Evolutionary conservation across 768 basidiomycete species (phyloP), one percentile per base, ranked within the genome.

Genomic region (Phallus indusiatus): DNA sequence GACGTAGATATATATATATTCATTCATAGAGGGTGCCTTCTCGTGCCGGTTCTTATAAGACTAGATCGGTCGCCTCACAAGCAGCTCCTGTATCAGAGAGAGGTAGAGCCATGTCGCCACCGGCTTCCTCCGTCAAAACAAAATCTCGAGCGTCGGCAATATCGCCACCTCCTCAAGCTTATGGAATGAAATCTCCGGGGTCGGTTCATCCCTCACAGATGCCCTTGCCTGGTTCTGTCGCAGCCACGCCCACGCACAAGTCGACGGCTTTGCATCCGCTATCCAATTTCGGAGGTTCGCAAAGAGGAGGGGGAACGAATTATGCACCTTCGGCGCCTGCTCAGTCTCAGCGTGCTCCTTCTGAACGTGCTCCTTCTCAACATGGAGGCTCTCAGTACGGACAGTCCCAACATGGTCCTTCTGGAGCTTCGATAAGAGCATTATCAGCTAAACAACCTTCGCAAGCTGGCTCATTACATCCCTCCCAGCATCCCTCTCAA

Each of bases 141-240:
- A 59, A 59, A 50, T 59, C 57, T 42, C 57, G 50, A 12, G 49
- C 48, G 12, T 59, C 57, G 16, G 50, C 47, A 21, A 10, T 21
- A 18, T 59, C 57, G 14, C 57, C 57, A 1, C 57, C 57, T 12
- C 57, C 57, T 34, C 57, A 59, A 47, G 52, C 49, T 21, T 49
- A 59, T 57, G 54, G 35, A 8, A 10, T 46, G 34, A 59, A 34
- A 20, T 59, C 57, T 5, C 35, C 18, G 11, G 57, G 24, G n/a
- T 59, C 57, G 18, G 34, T 59, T 18, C 57, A 59, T 21, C 57
- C 57, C 12, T 59, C 57, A 5, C 57, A 59, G 11, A 50, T 59
- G 48, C 36, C 49, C 3, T 59, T 59, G n/a, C 57, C 57, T 14
- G 33, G 35, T 11, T 51, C 48, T 52, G 33, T 35, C 28, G 33